Evolutionary conservation across 345 rosid species (phyloP), one percentile per base, ranked within the genome.

Genomic region (Combretum micranthum): DNA sequence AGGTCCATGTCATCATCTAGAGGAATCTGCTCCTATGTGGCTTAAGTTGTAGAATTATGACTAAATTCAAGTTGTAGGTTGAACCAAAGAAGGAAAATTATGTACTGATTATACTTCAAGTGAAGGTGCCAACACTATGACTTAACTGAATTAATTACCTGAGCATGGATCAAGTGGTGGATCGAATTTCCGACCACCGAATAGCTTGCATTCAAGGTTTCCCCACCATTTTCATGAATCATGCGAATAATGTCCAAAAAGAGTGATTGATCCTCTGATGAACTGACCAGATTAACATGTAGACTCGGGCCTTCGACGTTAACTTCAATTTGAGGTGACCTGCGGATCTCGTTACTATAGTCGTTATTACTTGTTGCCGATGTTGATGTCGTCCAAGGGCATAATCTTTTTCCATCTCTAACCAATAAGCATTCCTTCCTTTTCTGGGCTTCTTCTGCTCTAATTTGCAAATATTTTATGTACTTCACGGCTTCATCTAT

Each of bases 401-500:
- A 15, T 4, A 62, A 50, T 62, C 79, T 72, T 45, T 77, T 79
- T 61, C 55, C 70, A 32, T 32, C 10, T 1, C 53, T 59, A 42
- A 26, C 21, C n/a, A n/a, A n/a, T 44, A 75, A 60, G 0, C 18
- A 63, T 13, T 80, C 72, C 60, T 59, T 77, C 67, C 59, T 75
- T 57, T 75, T 79, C 59, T 52, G 51, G 7, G 47, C 55, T 43
- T 69, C 64, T 53, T 75, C 61, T 67, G 75, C 17, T 48, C 59
- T 69, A 12, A 4, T 59, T 53, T 83, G 65, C 37, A 77, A 44
- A 20, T 50, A 52, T 58, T 72, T 71, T 56, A 83, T 83, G 59
- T 83, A 70, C 37, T 39, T 65, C 49, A 67, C 67, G 2, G 85
- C 81, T 58, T 69, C 83, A 67, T 83, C 88, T 63, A 83, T 61